phyloP scores from a whole-genome alignment of 2,329 filamentous ascomycete species.

The Arachnopeziza araneosa region DNA sequence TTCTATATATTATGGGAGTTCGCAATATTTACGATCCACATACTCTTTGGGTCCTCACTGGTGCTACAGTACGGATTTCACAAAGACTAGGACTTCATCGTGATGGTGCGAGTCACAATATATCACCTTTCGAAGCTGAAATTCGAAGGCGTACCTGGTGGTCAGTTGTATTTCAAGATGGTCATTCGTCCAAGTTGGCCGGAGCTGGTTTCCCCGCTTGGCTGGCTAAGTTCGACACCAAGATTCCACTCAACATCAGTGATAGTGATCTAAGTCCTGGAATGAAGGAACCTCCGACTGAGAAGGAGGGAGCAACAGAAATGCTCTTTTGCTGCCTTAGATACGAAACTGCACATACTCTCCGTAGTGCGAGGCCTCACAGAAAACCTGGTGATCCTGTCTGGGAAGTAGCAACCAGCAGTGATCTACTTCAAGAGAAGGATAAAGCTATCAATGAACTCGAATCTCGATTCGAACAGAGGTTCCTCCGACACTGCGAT shows the following conservation, averaged over 20 bases:
- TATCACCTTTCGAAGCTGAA: slow-evolving; percentile 49
- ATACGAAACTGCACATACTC: slow-evolving; percentile 30
- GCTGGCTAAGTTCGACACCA: slow-evolving; percentile 41
- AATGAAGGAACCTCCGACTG: slow-evolving; percentile 36
- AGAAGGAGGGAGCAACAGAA: slow-evolving; percentile 40
- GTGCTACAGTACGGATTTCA: slow-evolving; percentile 41
- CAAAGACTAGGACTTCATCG: slow-evolving; percentile 46
- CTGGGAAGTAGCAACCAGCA: background rate
- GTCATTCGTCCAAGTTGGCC: slow-evolving; percentile 49
- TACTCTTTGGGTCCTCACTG: slow-evolving; percentile 45
- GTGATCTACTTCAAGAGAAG: slow-evolving; percentile 14
- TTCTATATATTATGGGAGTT: slow-evolving; percentile 58
- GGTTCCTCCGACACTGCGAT: slow-evolving; percentile 38
- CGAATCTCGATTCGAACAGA: slow-evolving; percentile 33
- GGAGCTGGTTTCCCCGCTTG: slow-evolving; percentile 40
- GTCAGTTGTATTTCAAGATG: slow-evolving; percentile 56
- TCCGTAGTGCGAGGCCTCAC: slow-evolving; percentile 12
- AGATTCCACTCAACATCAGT: slow-evolving; percentile 48
- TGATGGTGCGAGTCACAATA: slow-evolving; percentile 34
- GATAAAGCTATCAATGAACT: slow-evolving; percentile 27
- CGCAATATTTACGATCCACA: slow-evolving; percentile 35
- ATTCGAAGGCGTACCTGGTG: slow-evolving; percentile 58
- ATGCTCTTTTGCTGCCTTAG: slow-evolving; percentile 39
- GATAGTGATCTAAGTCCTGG: slow-evolving; percentile 45
- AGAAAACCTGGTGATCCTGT: slow-evolving; percentile 3